Percentiles rank a stretch among this genome's conserved stretches.
Evolutionary conservation across 1,284 basidiomycete species (phyloP).

Genomic region (Ustilago sp.): DNA sequence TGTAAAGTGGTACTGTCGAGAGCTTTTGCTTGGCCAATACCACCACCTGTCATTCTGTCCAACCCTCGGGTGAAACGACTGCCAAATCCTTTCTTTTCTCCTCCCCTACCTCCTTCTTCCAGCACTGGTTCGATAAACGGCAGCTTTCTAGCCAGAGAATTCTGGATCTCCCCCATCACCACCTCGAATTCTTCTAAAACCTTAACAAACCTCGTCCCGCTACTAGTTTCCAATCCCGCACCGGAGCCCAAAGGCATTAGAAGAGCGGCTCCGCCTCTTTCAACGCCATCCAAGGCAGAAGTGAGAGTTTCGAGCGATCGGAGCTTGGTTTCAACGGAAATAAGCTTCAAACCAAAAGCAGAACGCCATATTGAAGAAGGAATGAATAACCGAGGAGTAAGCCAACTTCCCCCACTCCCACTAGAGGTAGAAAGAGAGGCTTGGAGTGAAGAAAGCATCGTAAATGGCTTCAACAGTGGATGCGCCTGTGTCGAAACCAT

Average conservation of each 20-base stretch:
- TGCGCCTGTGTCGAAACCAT: conserved; percentile 17
- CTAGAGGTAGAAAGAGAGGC: conserved; percentile 16
- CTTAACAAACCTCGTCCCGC: conserved; percentile 67
- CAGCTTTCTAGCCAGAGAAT: conserved; percentile 80
- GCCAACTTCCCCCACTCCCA: conserved; percentile 77
- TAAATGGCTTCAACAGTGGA: conserved; percentile 45
- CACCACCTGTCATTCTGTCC: conserved; percentile 28
- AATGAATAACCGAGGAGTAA: conserved; percentile 87
- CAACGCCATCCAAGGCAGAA: conserved; percentile 80
- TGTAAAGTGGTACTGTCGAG: conserved; percentile 2
- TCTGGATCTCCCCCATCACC: conserved; percentile 79
- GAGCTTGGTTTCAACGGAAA: conserved; percentile 84
- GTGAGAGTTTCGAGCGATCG: conserved; percentile 83
- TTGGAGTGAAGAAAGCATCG: neutral
- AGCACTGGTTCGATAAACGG: conserved; percentile 75
- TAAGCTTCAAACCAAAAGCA: conserved; percentile 82
- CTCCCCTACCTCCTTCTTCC: conserved; percentile 69
- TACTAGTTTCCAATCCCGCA: conserved; percentile 52
- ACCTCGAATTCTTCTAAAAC: conserved; percentile 80
- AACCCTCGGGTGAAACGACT: conserved; percentile 22
- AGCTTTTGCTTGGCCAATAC: conserved; percentile 14
- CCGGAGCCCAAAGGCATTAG: conserved; percentile 36
- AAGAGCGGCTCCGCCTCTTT: conserved; percentile 48
- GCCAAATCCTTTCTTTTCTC: conserved; percentile 11
- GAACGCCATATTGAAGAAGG: conserved; percentile 83